phyloP scores from a whole-genome alignment of 331 rosid genomes.

The Phaseolus coccineus region DNA sequence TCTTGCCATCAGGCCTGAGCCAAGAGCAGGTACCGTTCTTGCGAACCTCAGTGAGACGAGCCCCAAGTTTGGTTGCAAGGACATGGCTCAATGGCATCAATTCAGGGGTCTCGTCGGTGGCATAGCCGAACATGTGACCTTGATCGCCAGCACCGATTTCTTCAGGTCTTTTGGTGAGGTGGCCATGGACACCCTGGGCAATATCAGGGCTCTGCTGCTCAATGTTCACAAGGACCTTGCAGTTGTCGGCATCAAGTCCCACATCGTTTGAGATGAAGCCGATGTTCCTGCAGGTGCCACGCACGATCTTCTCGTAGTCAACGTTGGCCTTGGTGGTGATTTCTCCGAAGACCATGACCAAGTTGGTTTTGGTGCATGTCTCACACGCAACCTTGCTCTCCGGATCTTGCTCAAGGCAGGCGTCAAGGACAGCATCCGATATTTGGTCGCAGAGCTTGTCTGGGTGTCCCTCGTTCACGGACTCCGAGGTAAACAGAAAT shows the following conservation, averaged over 20 bases:
- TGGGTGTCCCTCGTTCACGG: conserved; percentile 91
- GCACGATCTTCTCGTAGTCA: conserved; percentile 82
- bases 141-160: conserved; percentile 88
- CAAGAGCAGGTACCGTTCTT: conserved; percentile 88
- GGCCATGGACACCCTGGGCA: conserved; percentile 88
- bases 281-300: conserved; percentile 70
- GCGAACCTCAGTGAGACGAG: conserved; percentile 74
- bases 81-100: conserved; percentile 84
- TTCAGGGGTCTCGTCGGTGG: conserved; percentile 84
- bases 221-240: conserved; percentile 80
- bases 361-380: conserved; percentile 81
- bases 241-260: conserved; percentile 84
- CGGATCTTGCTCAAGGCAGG: conserved; percentile 70
- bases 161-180: conserved; percentile 72
- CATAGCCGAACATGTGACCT: conserved; percentile 86
- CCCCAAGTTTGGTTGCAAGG: conserved; percentile 84
- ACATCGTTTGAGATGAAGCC: conserved; percentile 75
- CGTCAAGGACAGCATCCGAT: conserved; percentile 80
- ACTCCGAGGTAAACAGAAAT: conserved; percentile 77
- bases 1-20: conserved; percentile 94
- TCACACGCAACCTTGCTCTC: conserved; percentile 86
- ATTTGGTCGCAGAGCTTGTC: conserved; percentile 89
- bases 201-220: conserved; percentile 90
- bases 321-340: conserved; percentile 81
- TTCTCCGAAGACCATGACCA: conserved; percentile 90